phyloP scores from a whole-genome alignment of 768 basidiomycete genomes.

The Mycena amicta region DNA sequence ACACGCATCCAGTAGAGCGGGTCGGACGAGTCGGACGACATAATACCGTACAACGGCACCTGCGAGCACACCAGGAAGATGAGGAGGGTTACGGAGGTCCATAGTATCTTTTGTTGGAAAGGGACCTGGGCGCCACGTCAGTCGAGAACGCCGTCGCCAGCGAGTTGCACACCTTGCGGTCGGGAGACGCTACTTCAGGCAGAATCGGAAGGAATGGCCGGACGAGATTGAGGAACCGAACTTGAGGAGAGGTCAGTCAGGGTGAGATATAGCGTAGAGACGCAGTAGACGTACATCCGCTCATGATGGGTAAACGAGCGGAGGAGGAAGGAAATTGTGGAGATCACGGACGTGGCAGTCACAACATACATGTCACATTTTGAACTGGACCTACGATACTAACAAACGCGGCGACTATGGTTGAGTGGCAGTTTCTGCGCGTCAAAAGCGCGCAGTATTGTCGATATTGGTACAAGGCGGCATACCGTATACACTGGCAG shows the following conservation, averaged over 20 bases:
- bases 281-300: conserved; percentile 70
- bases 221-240: conserved; percentile 97
- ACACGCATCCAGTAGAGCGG: conserved; percentile 99
- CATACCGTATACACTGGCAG: no score
- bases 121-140: conserved; percentile 61
- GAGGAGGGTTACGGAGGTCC: conserved; percentile 98
- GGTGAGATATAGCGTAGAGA: conserved; percentile 2
- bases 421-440: no score
- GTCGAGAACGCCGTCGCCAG: conserved; percentile 24
- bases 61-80: conserved; percentile 99
- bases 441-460: no score
- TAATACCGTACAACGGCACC: conserved; percentile 98
- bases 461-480: no score
- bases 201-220: conserved; percentile 96
- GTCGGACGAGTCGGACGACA: conserved; percentile 98
- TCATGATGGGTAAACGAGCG: conserved; percentile 56
- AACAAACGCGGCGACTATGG: no score
- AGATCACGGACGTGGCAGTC: conserved; percentile 14
- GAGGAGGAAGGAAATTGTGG: conserved; percentile 10
- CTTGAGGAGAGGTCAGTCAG: conserved; percentile 49
- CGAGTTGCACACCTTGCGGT: conserved; percentile 80
- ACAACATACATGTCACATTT: no score
- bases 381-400: no score
- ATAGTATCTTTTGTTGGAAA: conserved; percentile 98
- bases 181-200: conserved; percentile 96